Conservation (phyloP, 192 early-diverging fungal genomes). For the Entomortierella parvispora region DNA sequence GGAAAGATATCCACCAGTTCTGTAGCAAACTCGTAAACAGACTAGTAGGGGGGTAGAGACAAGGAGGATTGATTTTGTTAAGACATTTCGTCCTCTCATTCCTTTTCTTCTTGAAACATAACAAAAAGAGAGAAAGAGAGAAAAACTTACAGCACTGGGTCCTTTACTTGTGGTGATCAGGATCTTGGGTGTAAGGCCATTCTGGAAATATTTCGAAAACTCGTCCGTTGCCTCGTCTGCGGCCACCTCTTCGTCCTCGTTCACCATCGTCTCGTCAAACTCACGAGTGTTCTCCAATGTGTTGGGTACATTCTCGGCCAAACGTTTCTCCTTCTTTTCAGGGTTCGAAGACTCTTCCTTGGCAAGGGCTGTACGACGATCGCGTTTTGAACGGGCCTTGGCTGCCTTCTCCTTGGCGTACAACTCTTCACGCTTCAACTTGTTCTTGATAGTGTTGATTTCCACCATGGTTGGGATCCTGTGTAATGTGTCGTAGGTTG, state of each 20-base stretch:
- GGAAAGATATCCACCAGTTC: conserved; percentile 94
- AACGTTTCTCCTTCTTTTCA: conserved; percentile 86
- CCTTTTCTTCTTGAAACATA: no score
- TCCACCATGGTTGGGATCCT: conserved; percentile 30
- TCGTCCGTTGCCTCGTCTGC: conserved; percentile 89
- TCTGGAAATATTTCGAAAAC: conserved; percentile 86
- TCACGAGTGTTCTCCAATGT: conserved; percentile 95
- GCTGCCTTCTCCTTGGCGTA: conserved; percentile 76
- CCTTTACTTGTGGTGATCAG: conserved; percentile 89
- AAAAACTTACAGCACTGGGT: conserved; percentile 61
- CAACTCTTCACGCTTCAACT: conserved; percentile 85
- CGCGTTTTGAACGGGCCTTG: conserved; percentile 80
- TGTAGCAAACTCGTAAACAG: conserved; percentile 84
- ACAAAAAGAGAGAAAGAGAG: no score
- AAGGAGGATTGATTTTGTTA: background rate
- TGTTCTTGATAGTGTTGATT: conserved; percentile 80
- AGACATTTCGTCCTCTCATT: background rate
- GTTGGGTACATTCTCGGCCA: conserved; percentile 89
- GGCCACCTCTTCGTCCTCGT: conserved; percentile 81
- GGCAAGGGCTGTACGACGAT: conserved; percentile 72
- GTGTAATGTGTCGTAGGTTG: background rate
- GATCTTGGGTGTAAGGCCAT: conserved; percentile 89
- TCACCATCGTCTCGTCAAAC: conserved; percentile 91
- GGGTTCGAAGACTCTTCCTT: conserved; percentile 90
- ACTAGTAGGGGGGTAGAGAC: conserved; percentile 11